Conservation (phyloP, 1,139 yeast species). For the Debaryomycetaceae sp. region DNA sequence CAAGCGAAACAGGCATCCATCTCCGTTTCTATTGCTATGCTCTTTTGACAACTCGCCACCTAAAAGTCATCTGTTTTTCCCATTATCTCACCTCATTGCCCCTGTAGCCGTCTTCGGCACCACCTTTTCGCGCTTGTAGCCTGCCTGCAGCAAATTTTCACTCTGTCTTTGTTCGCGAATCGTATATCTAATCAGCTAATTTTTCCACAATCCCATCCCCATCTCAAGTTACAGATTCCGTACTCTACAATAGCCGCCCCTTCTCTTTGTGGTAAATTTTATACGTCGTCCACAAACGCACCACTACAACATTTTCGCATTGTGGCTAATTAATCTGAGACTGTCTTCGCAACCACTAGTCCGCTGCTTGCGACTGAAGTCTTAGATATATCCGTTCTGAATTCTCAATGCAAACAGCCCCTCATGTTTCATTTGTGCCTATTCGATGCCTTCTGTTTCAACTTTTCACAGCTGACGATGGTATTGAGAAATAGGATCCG, state of each 20-base stretch:
- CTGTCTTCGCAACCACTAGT: neutral
- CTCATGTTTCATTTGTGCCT: too few species aligned
- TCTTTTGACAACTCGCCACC: too few species aligned
- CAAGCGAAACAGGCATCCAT: too few species aligned
- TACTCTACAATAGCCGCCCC: neutral
- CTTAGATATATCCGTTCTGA: too few species aligned
- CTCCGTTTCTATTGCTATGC: too few species aligned
- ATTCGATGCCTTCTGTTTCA: too few species aligned
- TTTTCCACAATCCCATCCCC: neutral
- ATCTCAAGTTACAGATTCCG: neutral
- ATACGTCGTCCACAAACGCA: neutral
- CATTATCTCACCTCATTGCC: too few species aligned
- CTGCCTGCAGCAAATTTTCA: neutral
- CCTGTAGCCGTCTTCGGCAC: neutral
- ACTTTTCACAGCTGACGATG: too few species aligned
- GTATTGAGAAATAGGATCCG: too few species aligned
- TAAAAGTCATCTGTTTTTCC: too few species aligned
- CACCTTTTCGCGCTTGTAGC: neutral
- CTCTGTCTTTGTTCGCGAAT: neutral
- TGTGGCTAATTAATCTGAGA: neutral
- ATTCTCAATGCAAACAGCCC: too few species aligned
- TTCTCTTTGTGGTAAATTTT: neutral
- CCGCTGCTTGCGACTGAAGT: neutral
- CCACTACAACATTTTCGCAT: neutral
- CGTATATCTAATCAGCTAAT: neutral